These are phyloP conservation scores for Phytopythium oedochilum DNA, from an alignment of 352 stramenopile species.

Conservation along the genomic window DNA sequence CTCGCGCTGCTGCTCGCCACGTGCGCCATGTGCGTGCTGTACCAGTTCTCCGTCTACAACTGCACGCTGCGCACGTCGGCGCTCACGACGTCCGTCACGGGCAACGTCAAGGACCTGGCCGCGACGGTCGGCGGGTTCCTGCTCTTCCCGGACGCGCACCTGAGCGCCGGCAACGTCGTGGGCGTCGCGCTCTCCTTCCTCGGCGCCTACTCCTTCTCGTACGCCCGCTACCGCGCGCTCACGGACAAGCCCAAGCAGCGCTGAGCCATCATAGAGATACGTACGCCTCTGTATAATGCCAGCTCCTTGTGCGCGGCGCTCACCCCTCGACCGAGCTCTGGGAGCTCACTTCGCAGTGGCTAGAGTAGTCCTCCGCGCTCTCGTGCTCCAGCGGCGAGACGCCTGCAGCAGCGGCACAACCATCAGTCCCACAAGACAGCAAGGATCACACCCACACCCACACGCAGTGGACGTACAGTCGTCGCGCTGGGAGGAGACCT, in stretches of 20 bases:
- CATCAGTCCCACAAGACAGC: conserved; percentile 3
- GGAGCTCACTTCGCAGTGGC: conserved; percentile 82
- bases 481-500: conserved; percentile 69
- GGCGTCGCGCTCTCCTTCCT: conserved; percentile 64
- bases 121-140: conserved; percentile 56
- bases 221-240: conserved; percentile 55
- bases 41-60: conserved; percentile 69
- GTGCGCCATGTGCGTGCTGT: conserved; percentile 65
- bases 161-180: conserved; percentile 35
- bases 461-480: conserved; percentile 43
- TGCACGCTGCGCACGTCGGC: conserved; percentile 67
- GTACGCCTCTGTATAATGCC: neutral
- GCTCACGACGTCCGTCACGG: conserved; percentile 68
- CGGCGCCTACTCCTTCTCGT: conserved; percentile 71
- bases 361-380: conserved; percentile 73
- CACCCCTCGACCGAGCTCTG: conserved; percentile 56
- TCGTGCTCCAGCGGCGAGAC: conserved; percentile 67
- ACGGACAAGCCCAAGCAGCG: conserved; percentile 6
- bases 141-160: conserved; percentile 50
- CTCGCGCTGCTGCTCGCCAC: conserved; percentile 32
- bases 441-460: neutral
- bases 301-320: neutral
- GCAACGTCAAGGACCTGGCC: conserved; percentile 70
- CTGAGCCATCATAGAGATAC: too few species aligned
- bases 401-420: conserved; percentile 24